Base-by-base conservation (phyloP, 352 stramenopile species). In the Pythium phragmitis region DNA sequence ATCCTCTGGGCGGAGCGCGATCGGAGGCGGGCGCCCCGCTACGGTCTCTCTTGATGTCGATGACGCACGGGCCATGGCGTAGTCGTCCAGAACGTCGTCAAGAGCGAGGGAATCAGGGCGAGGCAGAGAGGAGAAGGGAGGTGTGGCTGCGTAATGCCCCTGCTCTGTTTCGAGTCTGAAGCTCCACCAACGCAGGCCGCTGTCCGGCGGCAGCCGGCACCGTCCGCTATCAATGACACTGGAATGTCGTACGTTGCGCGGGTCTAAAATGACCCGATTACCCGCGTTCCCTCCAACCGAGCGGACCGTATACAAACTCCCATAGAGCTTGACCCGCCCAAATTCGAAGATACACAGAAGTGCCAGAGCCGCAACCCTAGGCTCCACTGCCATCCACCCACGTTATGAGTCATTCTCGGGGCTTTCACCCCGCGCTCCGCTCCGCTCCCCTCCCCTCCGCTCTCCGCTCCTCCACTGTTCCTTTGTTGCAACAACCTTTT, bases 271-370 rank as follows among this genome's bases (percentile, higher is more conserved):
- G 61, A 67, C 60, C 60, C 30, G 34, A 59, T n/a, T 43, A 65
- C 60, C 61, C 61, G 47, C 34, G 43, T 53, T 68, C 61, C 61
- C 61, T 68, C 61, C 61, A 68, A 34, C 26, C 14, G 36, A 51
- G 61, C 37, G 61, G 61, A 68, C 23, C 49, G 21, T 53, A 72
- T 72, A 72, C 54, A 67, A 67, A 72, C 4, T 37, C 9, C 47
- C 16, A 72, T 47, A 57, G 17, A 57, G 43, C 21, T 28, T 1
- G 52, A 52, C 51, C 58, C 52, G 47, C 59, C 57, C 65, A 72
- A 67, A 57, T 65, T 72, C 65, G 65, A 72, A 72, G 64, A 72
- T 72, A 65, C 59, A 72, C 65, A 72, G 59, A 72, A 47, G 53
- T 58, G 65, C 51, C 65, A 60, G 45, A 64, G 52, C 63, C 65